Evolutionary conservation across 345 rosid species (phyloP), one percentile per base, ranked within the genome.

Genomic region (Sisymbrium altissimum): DNA sequence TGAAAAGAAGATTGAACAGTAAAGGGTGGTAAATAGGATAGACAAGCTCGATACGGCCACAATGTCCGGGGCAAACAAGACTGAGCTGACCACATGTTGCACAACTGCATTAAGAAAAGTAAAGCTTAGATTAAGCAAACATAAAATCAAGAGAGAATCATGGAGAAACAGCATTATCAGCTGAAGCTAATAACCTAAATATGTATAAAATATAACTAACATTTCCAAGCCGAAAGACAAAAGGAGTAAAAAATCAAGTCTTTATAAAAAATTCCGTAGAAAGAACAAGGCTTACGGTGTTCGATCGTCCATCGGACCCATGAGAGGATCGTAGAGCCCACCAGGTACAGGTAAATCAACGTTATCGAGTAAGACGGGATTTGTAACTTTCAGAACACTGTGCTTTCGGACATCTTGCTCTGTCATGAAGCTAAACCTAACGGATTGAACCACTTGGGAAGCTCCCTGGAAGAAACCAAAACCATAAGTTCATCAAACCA

Each of bases 21-120:
- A 93, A 71, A 1, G 98, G 94, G 81, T 89, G 89, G 64, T 89
- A 91, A 36, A 84, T 84, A 5, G 96, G 89, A 53, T 62, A 83
- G 69, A 92, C 81, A 43, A 95, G 93, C 57, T 88, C 90, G 6
- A 92, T 83, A 73, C 88, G 97, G 45, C 99, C 99, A 72, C 94
- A 95, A 73, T 95, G 99, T 49, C 99, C 99, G 3, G 97, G 92
- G 69, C 99, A 95, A 71, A 65, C 18, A 60, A 78, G 81, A 8
- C 68, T 79, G 4, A 76, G 73, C 78, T 82, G 91, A 43, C 92
- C 86, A 64, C 99, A 92, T 23, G 86, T 73, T 81, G 81, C 78
- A 83, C 99, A 95, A 54, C 97, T 95, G 97, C 90, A 88, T 68
- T 49, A 38, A 70, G 29, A 66, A 7, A 69, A 63, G 41, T 18